A percentile compares a stretch with the other conserved stretches of the same genome.
These are phyloP conservation scores for Dissophora globulifera DNA, from an alignment of 192 early-diverging fungal genomes.

Conservation along the genomic window DNA sequence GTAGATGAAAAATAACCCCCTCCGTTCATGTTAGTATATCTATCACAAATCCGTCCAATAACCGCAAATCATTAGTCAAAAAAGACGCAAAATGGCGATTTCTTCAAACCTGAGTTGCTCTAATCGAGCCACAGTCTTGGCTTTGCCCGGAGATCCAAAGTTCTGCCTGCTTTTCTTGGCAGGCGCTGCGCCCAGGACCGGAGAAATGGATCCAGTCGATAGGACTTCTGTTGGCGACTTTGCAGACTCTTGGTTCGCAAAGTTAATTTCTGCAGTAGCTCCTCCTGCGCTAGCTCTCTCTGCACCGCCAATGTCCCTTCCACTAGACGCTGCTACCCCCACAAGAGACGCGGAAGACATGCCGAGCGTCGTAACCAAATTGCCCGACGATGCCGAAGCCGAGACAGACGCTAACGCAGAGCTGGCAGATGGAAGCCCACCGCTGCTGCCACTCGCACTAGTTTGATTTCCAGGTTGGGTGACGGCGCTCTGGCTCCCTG, in stretches of 20 bases:
- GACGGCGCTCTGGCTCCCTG: background rate
- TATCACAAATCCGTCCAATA: no score
- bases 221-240: constrained; percentile 34
- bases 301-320: constrained; percentile 3
- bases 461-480: no score
- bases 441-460: background rate
- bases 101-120: constrained; percentile 44
- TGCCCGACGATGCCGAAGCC: constrained; percentile 17
- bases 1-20: background rate
- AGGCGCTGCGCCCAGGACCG: constrained; percentile 26
- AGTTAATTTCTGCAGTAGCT: no score
- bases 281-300: background rate
- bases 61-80: no score
- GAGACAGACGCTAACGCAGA: constrained; percentile 31
- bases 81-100: no score
- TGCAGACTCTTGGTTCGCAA: constrained; percentile 6
- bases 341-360: background rate
- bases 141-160: constrained; percentile 49
- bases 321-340: background rate
- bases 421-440: constrained; percentile 14
- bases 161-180: constrained; percentile 35
- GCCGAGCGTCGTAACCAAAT: background rate
- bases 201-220: constrained; percentile 33
- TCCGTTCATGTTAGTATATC: no score
- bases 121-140: constrained; percentile 36